Percentiles rank a stretch among this genome's conserved stretches.
phyloP scores from a whole-genome alignment of 768 basidiomycete genomes.

The Lentinula guzmanii region DNA sequence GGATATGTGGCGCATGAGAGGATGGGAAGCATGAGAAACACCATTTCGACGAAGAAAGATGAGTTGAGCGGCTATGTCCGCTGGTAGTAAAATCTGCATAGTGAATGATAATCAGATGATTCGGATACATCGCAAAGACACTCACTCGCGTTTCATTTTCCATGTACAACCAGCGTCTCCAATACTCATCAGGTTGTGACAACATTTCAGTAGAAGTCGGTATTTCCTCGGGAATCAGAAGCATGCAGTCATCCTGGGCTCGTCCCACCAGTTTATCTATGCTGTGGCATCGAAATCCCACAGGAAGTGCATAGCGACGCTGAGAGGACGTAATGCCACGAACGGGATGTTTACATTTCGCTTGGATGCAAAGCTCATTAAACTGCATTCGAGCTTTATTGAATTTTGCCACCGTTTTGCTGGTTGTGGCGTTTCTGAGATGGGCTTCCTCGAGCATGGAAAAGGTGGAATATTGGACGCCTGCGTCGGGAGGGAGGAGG shows the following conservation, averaged over 20 bases:
- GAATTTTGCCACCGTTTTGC: neutral
- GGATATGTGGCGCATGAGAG: slow-evolving; percentile 1
- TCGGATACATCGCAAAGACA: neutral
- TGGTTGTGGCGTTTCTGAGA: neutral
- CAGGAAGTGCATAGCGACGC: slow-evolving; percentile 1
- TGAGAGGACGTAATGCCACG: neutral
- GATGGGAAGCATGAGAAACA: neutral
- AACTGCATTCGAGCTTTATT: neutral
- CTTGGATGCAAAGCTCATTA: neutral
- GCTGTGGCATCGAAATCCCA: neutral
- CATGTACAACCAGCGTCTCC: slow-evolving; percentile 1
- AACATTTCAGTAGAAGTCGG: neutral
- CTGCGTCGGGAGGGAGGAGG: slow-evolving; percentile 1
- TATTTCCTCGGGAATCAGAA: neutral
- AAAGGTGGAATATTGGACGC: neutral
- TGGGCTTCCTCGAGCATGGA: neutral
- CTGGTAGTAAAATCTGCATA: neutral
- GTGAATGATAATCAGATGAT: neutral
- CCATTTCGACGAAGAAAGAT: neutral
- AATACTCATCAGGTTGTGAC: slow-evolving; percentile 1
- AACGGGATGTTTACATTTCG: neutral
- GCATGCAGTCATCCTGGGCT: neutral
- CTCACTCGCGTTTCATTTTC: neutral
- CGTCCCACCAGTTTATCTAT: slow-evolving; percentile 2
- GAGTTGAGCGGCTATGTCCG: neutral